These are phyloP conservation scores for Chlamydomonas eustigma DNA, from an alignment of 139 green algal species.

Conservation along the genomic window DNA sequence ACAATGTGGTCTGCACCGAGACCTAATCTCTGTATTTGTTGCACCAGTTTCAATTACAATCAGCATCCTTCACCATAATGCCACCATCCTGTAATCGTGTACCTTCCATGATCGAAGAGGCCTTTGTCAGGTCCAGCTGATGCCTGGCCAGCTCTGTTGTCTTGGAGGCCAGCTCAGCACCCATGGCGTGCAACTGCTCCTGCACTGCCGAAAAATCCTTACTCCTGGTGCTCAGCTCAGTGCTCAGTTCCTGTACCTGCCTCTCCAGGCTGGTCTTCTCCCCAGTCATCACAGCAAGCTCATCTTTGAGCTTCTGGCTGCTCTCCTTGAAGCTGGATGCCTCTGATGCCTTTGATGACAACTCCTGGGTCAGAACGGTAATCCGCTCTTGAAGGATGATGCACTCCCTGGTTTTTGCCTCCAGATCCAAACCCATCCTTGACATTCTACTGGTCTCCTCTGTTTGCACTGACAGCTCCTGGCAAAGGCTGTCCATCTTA, in stretches of 20 bases:
- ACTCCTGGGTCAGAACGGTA: no score
- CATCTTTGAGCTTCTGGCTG: background rate
- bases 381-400: no score
- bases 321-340: background rate
- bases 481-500: no score
- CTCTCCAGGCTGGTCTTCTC: background rate
- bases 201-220: slow-evolving; percentile 9
- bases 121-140: background rate
- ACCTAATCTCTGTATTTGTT: no score
- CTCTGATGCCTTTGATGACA: background rate
- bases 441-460: no score
- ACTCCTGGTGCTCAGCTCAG: background rate
- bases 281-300: background rate
- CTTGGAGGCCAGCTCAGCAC: slow-evolving; percentile 12
- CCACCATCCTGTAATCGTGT: no score
- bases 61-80: no score
- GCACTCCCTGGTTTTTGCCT: no score
- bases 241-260: background rate
- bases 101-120: slow-evolving; percentile 1
- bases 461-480: no score
- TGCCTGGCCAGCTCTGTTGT: slow-evolving; percentile 18
- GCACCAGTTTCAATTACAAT: no score
- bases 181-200: background rate
- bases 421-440: no score
- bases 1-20: no score